These are phyloP conservation scores for Penicillium brevicompactum DNA, from an alignment of 2,329 filamentous ascomycete genomes.

Conservation along the genomic window DNA sequence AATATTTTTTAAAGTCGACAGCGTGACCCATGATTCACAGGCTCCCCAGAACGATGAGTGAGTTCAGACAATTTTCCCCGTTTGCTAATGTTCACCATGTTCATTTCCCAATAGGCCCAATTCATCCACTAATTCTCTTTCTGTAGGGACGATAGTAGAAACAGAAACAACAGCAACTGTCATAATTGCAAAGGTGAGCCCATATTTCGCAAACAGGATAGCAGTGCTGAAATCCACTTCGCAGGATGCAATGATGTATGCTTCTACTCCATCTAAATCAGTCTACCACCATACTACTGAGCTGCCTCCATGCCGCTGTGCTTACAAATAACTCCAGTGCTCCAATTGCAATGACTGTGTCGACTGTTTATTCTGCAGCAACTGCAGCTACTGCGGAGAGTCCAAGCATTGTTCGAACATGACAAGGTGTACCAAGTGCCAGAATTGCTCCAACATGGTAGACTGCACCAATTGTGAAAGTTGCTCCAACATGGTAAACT, in stretches of 20 bases:
- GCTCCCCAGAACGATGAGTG: too few relatives aligned
- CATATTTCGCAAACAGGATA: neutral
- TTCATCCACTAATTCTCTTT: neutral
- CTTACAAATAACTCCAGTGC: neutral
- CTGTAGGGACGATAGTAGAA: neutral
- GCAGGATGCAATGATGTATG: constrained; percentile 2
- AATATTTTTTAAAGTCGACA: too few relatives aligned
- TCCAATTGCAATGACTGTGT: constrained; percentile 1
- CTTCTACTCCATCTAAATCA: neutral
- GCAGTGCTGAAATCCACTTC: neutral
- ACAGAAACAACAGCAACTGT: constrained; percentile 1
- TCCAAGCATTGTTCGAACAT: constrained; percentile 1
- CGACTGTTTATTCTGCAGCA: constrained; percentile 4
- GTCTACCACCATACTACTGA: neutral
- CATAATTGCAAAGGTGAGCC: constrained; percentile 1
- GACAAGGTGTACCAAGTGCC: neutral
- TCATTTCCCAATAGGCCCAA: too few relatives aligned
- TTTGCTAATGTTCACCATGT: too few relatives aligned
- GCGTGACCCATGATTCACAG: too few relatives aligned
- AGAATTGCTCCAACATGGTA: neutral
- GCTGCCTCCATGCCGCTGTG: neutral
- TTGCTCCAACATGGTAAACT: neutral
- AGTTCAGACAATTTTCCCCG: too few relatives aligned
- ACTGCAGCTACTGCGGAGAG: neutral
- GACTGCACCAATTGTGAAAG: neutral